Percentiles rank a stretch among this genome's conserved stretches.
Evolutionary conservation across 108 stramenopile species (phyloP).

Genomic region (Skeletonema tropicum): DNA sequence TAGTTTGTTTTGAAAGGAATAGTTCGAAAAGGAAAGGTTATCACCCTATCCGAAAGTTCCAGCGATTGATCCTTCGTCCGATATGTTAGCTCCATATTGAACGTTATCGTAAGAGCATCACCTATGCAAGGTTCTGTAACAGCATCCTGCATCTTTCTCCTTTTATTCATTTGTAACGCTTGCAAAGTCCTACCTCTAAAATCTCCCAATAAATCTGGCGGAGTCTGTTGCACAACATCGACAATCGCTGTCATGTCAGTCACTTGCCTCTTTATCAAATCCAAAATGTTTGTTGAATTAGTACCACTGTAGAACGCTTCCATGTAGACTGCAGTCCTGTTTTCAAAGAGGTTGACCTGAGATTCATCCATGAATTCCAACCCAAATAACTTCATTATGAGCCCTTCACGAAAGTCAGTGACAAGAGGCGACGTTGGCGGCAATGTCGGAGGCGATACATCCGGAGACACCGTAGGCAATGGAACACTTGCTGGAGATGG

Average conservation of each 20-base stretch:
- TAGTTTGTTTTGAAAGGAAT: conserved; percentile 26
- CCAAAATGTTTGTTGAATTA: conserved; percentile 1
- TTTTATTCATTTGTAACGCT: not conserved
- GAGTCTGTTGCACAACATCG: not conserved
- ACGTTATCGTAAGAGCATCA: conserved; percentile 25
- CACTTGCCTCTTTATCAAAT: conserved; percentile 4
- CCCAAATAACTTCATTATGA: conserved; percentile 3
- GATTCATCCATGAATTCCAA: not conserved
- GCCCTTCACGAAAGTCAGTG: not conserved
- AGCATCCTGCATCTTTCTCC: conserved; percentile 1
- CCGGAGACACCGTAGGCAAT: not conserved
- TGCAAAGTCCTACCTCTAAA: not conserved
- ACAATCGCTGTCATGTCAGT: not conserved
- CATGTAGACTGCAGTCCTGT: conserved; percentile 6
- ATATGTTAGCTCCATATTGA: conserved; percentile 32
- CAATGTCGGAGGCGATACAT: not conserved
- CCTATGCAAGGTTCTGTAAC: conserved; percentile 30
- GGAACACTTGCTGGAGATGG: not conserved
- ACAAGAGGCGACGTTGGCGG: not conserved
- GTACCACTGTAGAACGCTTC: conserved; percentile 15
- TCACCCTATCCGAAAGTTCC: conserved; percentile 16
- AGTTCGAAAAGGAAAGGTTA: conserved; percentile 34
- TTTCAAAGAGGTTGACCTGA: not conserved
- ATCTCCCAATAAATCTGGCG: conserved; percentile 1
- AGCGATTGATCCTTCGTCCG: conserved; percentile 6